A percentile compares a stretch with the other conserved stretches of the same genome.
Conservation (phyloP, 2,329 filamentous ascomycete genomes). For the Verruconis gallopava region DNA sequence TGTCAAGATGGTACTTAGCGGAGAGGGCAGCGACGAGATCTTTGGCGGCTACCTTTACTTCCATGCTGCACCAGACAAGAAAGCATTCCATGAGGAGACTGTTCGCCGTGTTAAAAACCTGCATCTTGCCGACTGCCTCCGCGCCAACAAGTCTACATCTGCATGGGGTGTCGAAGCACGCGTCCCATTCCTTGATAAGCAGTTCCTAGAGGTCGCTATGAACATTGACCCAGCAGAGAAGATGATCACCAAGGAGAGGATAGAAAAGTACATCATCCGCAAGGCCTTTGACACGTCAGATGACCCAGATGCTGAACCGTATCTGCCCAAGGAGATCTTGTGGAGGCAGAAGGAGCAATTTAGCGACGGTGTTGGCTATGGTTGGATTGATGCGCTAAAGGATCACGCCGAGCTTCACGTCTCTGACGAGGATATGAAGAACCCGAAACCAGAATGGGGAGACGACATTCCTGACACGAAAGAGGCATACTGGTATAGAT, state of each 20-base stretch:
- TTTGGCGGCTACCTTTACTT: slow-evolving; percentile 99
- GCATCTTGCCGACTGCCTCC: slow-evolving; percentile 88
- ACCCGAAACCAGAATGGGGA: slow-evolving; percentile 95
- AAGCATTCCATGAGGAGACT: slow-evolving; percentile 91
- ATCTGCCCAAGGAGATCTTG: slow-evolving; percentile 90
- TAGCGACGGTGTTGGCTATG: slow-evolving; percentile 94
- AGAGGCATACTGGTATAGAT: slow-evolving; percentile 98
- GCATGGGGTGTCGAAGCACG: slow-evolving; percentile 97
- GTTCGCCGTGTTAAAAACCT: slow-evolving; percentile 92
- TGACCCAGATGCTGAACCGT: slow-evolving; percentile 66
- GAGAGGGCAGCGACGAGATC: slow-evolving; percentile 95
- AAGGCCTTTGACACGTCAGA: slow-evolving; percentile 93
- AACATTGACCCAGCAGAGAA: slow-evolving; percentile 89
- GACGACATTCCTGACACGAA: slow-evolving; percentile 87
- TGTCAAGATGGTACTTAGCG: slow-evolving; percentile 97
- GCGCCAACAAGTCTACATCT: slow-evolving; percentile 97
- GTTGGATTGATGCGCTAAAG: slow-evolving; percentile 97
- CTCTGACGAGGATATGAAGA: slow-evolving; percentile 98
- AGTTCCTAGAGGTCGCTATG: slow-evolving; percentile 89
- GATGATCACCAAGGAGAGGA: slow-evolving; percentile 78
- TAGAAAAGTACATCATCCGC: slow-evolving; percentile 96
- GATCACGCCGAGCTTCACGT: slow-evolving; percentile 82
- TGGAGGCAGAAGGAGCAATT: slow-evolving; percentile 99
- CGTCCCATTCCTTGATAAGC: slow-evolving; percentile 94
- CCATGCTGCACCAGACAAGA: slow-evolving; percentile 81